Percentiles rank a stretch among this genome's conserved stretches.
These are phyloP conservation scores for Exophiala aquamarina DNA, from an alignment of 2,329 filamentous ascomycete genomes.

Conservation along the genomic window DNA sequence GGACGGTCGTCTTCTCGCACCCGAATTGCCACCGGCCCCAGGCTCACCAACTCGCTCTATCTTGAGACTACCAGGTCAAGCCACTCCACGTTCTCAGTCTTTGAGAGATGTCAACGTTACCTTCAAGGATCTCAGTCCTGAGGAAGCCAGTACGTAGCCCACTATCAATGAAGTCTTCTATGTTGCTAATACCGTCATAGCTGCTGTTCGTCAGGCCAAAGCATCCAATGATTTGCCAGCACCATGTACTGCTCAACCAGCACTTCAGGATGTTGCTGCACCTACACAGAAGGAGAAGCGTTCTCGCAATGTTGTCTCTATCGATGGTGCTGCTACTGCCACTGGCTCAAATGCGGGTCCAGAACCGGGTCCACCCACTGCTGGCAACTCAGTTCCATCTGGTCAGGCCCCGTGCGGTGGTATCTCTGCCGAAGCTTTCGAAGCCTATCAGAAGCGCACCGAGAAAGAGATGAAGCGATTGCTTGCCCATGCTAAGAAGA, in stretches of 20 bases:
- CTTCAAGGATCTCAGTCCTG: slow-evolving; percentile 35
- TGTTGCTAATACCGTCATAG: no score
- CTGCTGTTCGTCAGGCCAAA: no score
- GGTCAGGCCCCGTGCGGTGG: neutral
- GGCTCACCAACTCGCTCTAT: slow-evolving; percentile 62
- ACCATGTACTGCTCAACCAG: no score
- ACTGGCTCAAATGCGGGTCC: no score
- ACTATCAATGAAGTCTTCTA: neutral
- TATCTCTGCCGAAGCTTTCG: neutral
- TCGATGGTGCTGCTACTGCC: neutral
- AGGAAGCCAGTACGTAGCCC: slow-evolving; percentile 6
- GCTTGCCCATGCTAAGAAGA: slow-evolving; percentile 48
- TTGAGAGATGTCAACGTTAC: slow-evolving; percentile 51
- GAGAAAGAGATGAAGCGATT: slow-evolving; percentile 61
- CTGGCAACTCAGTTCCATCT: neutral
- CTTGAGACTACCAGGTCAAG: slow-evolving; percentile 63
- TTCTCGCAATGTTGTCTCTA: neutral
- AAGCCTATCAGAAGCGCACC: slow-evolving; percentile 44
- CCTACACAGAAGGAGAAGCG: no score
- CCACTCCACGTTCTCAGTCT: slow-evolving; percentile 57
- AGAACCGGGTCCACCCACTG: no score
- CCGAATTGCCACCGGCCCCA: slow-evolving; percentile 29
- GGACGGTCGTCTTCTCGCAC: no score
- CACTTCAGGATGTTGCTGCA: no score
- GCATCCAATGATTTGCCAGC: no score